Conservation (phyloP, 176 grass and related monocot genomes). For the Rhynchospora pubera region DNA sequence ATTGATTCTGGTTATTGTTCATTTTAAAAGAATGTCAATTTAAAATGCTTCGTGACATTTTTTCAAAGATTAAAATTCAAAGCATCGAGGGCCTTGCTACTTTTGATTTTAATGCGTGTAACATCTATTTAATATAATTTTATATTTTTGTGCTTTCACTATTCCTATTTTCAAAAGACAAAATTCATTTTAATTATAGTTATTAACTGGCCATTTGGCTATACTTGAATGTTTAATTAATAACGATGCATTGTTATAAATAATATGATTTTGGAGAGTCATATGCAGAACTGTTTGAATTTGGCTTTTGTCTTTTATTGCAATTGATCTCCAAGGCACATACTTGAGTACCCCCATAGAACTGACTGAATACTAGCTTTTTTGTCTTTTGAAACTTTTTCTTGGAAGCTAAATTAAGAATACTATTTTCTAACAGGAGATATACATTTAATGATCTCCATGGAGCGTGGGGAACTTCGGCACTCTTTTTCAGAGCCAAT, state of each 20-base stretch:
- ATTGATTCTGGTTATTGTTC: background rate
- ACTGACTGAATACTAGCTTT: background rate
- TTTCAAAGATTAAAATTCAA: background rate
- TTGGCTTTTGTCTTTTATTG: background rate
- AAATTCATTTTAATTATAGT: background rate
- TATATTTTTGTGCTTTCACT: background rate
- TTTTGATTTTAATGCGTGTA: background rate
- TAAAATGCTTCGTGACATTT: background rate
- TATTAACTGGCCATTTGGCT: background rate
- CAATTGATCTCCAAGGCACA: background rate
- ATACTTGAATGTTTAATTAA: background rate
- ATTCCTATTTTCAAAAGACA: background rate
- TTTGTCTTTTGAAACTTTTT: background rate
- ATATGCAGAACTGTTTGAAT: too few relatives aligned
- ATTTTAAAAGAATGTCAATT: background rate
- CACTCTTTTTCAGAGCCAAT: slow-evolving; percentile 3
- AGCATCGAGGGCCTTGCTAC: background rate
- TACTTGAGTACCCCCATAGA: background rate
- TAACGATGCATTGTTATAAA: background rate
- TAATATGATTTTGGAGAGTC: background rate
- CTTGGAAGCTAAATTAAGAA: background rate
- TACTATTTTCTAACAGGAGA: slow-evolving; percentile 51
- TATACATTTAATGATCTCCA: slow-evolving; percentile 54
- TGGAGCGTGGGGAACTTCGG: slow-evolving; percentile 25
- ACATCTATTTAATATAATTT: background rate